A percentile compares a stretch with the other conserved stretches of the same genome.
Evolutionary conservation across 306 rosid species (phyloP).

Genomic region (Casuarina glauca): DNA sequence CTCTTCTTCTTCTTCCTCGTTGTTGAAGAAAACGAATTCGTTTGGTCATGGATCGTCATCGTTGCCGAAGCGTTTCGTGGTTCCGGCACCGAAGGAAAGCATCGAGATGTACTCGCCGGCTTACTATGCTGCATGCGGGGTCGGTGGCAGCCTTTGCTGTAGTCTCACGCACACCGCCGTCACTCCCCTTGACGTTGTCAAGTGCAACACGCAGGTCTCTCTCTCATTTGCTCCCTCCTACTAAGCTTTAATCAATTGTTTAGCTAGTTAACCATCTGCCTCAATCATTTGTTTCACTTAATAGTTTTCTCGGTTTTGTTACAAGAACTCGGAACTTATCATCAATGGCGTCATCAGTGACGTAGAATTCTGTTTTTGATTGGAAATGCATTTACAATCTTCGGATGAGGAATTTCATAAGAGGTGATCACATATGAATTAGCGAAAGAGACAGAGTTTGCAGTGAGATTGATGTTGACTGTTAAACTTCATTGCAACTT

Average conservation of each 20-base stretch:
- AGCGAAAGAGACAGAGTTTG: background rate
- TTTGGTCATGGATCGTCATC: constrained; percentile 28
- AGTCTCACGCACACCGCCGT: constrained; percentile 71
- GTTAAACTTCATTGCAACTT: background rate
- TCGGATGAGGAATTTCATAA: background rate
- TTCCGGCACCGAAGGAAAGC: constrained; percentile 55
- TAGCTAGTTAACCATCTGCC: background rate
- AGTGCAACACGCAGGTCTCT: constrained; percentile 87
- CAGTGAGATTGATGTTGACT: background rate
- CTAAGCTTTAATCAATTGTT: background rate
- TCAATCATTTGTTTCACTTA: background rate
- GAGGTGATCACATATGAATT: background rate
- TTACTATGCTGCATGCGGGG: constrained; percentile 55
- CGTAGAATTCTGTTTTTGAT: background rate
- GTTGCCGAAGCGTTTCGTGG: constrained; percentile 21
- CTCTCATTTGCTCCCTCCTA: background rate
- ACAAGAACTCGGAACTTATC: background rate
- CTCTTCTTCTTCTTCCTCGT: constrained; percentile 30
- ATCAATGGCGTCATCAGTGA: background rate
- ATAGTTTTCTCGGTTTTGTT: background rate
- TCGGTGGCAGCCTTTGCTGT: constrained; percentile 55
- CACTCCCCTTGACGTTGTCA: constrained; percentile 80
- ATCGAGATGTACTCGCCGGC: constrained; percentile 59
- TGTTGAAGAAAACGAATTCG: constrained; percentile 19
- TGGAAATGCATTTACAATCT: background rate